Conservation (phyloP, 208 protist genomes). For the Leishmania guyanensis region DNA sequence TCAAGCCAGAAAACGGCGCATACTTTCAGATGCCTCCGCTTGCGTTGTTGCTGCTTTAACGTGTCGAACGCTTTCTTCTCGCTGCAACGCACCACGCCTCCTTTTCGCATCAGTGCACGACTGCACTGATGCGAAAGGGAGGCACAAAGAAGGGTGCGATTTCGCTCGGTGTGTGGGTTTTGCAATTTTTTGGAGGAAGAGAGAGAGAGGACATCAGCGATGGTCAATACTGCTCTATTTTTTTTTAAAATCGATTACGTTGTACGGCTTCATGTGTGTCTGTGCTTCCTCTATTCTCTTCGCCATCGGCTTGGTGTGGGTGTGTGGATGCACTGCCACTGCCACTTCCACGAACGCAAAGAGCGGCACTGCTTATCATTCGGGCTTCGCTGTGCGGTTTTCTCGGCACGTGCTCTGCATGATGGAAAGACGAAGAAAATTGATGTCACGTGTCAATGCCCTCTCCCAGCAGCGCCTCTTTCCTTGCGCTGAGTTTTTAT, state of each 20-base stretch:
- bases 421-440: background rate
- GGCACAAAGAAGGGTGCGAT: background rate
- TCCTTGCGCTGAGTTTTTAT: background rate
- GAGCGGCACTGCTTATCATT: background rate
- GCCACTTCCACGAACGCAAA: background rate
- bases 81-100: background rate
- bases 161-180: background rate
- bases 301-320: background rate
- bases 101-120: background rate
- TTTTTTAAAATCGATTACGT: background rate
- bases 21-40: background rate
- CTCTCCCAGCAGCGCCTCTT: background rate
- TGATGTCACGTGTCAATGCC: background rate
- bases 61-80: background rate
- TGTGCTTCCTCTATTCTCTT: background rate
- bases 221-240: background rate
- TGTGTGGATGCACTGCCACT: background rate
- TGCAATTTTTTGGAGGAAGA: background rate
- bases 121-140: background rate
- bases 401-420: background rate
- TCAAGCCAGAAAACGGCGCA: background rate
- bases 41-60: background rate
- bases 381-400: background rate
- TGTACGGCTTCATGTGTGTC: background rate
- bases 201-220: background rate